Evolutionary conservation across 139 green algal species (phyloP).

Genomic region (Asterochloris sp.): DNA sequence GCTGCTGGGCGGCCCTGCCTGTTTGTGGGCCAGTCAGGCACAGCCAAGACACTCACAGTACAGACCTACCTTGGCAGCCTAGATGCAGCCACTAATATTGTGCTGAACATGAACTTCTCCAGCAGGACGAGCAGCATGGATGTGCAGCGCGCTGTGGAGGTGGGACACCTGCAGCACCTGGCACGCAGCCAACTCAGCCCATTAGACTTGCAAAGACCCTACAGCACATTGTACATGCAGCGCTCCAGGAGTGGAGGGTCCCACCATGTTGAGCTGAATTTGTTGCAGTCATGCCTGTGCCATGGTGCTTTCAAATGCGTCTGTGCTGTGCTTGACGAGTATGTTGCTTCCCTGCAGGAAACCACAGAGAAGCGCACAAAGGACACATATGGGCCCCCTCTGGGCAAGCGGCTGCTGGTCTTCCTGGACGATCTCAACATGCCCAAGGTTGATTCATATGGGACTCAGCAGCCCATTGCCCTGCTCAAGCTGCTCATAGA

Average conservation of each 20-base stretch:
- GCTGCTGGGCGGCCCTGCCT: slow-evolving; percentile 54
- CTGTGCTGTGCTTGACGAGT: too few species aligned
- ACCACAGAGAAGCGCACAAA: slow-evolving; percentile 79
- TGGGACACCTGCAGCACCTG: not conserved
- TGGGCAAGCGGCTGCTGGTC: slow-evolving; percentile 74
- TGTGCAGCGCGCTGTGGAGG: slow-evolving; percentile 65
- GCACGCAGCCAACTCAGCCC: too few species aligned
- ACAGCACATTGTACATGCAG: too few species aligned
- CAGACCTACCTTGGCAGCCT: slow-evolving; percentile 54
- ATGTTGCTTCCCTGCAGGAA: slow-evolving; percentile 35
- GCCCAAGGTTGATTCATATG: slow-evolving; percentile 75
- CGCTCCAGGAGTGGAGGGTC: too few species aligned
- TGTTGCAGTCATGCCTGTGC: too few species aligned
- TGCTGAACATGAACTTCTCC: slow-evolving; percentile 78
- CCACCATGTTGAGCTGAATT: too few species aligned
- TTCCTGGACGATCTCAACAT: slow-evolving; percentile 89
- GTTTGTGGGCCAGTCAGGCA: slow-evolving; percentile 75
- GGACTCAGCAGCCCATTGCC: slow-evolving; percentile 82
- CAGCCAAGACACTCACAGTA: slow-evolving; percentile 78
- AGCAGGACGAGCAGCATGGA: slow-evolving; percentile 54
- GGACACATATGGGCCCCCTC: slow-evolving; percentile 76
- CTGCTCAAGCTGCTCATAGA: slow-evolving; percentile 82
- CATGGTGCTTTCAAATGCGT: too few species aligned
- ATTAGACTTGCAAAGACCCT: too few species aligned
- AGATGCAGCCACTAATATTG: slow-evolving; percentile 40